Conservation (phyloP, 306 rosid species). For the Hylodesmum podocarpum region DNA sequence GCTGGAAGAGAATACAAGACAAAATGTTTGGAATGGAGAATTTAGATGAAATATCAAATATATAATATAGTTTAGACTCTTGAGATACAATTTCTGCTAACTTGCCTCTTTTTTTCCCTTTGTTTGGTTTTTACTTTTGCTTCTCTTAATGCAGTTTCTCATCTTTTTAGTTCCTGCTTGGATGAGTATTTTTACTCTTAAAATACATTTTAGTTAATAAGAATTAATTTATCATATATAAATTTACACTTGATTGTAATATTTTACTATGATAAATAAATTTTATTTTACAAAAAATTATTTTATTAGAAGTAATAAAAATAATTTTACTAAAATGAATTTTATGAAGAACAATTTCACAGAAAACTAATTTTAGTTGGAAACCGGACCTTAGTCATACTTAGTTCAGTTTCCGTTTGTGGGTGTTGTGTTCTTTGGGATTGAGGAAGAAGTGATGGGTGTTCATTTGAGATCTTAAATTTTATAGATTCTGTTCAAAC, state of each 20-base stretch:
- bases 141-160: not conserved
- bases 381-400: no score
- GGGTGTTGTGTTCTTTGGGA: conserved; percentile 38
- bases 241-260: no score
- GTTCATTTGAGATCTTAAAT: conserved; percentile 44
- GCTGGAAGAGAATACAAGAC: conserved; percentile 24
- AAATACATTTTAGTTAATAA: no score
- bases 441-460: conserved; percentile 39
- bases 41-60: conserved; percentile 23
- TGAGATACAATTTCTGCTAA: not conserved
- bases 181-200: no score
- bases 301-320: no score
- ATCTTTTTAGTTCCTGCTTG: not conserved
- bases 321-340: no score
- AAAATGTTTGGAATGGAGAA: conserved; percentile 23
- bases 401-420: conserved; percentile 18
- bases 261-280: no score
- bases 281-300: no score
- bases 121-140: not conserved
- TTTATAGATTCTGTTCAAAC: conserved; percentile 45
- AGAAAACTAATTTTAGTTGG: no score
- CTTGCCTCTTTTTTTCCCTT: not conserved
- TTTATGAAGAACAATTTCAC: no score
- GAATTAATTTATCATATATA: no score
- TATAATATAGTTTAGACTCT: conserved; percentile 27